phyloP scores from a whole-genome alignment of 2,329 filamentous ascomycete species.

The Camillea tinctor region DNA sequence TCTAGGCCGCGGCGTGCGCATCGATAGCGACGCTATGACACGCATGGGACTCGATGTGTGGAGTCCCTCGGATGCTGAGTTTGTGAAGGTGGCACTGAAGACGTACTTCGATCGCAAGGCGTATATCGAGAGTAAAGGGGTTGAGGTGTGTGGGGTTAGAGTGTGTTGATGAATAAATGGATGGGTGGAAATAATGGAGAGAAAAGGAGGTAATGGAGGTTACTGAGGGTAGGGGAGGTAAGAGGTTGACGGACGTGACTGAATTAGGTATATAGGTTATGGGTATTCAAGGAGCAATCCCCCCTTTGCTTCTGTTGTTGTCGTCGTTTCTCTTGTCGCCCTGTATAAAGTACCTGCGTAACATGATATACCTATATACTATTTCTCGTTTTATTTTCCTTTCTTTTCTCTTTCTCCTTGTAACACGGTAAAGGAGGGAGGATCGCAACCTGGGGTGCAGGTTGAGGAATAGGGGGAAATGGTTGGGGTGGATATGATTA shows the following conservation, averaged over 20 bases:
- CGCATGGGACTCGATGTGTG: slow-evolving; percentile 77
- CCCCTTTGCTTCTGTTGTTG: too few species aligned
- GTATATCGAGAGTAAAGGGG: slow-evolving; percentile 64
- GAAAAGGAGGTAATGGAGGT: not conserved
- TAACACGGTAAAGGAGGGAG: too few species aligned
- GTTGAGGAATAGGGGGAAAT: too few species aligned
- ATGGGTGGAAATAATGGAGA: not conserved
- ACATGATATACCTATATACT: too few species aligned
- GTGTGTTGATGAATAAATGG: slow-evolving; percentile 61
- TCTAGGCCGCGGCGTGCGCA: slow-evolving; percentile 43
- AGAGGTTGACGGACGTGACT: not conserved
- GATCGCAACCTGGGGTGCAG: too few species aligned
- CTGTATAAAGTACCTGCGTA: too few species aligned
- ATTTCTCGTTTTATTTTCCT: too few species aligned
- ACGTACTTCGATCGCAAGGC: slow-evolving; percentile 66
- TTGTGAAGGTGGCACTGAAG: slow-evolving; percentile 60
- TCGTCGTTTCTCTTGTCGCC: too few species aligned
- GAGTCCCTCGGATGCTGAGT: slow-evolving; percentile 68
- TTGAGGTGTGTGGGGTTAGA: slow-evolving; percentile 72
- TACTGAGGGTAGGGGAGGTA: not conserved
- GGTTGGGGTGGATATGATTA: too few species aligned
- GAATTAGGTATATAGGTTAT: too few species aligned
- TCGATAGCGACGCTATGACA: slow-evolving; percentile 64
- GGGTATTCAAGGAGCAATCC: not conserved
- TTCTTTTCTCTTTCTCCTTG: too few species aligned